phyloP scores from a whole-genome alignment of 768 basidiomycete species.

The Lentinula sp. region DNA sequence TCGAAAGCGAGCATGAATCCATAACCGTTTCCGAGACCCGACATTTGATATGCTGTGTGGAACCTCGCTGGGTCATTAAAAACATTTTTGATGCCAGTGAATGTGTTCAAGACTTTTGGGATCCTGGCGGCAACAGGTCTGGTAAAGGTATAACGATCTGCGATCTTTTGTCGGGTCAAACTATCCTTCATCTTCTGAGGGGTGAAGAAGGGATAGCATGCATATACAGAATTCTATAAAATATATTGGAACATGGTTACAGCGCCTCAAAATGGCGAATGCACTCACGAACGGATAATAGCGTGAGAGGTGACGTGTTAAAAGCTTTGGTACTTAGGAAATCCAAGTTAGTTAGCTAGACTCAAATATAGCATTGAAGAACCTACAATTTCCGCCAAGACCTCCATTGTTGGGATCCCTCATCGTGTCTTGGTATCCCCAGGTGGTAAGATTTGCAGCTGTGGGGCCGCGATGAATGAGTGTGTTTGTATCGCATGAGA shows the following conservation, averaged over 20 bases:
- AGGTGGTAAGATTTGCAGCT: constrained; percentile 72
- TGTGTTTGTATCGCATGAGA: not conserved
- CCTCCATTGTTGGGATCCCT: constrained; percentile 34
- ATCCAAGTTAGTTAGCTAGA: not conserved
- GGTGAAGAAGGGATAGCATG: constrained; percentile 62
- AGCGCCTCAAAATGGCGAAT: not conserved
- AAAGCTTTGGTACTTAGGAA: constrained; percentile 32
- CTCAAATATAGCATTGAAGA: not conserved
- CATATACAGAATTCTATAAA: constrained; percentile 38
- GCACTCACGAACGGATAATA: constrained; percentile 29
- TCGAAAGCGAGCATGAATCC: constrained; percentile 36
- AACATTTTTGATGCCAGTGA: constrained; percentile 26
- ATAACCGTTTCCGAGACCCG: constrained; percentile 22
- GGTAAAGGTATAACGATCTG: constrained; percentile 33
- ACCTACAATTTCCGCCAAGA: constrained; percentile 27
- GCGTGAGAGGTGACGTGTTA: constrained; percentile 37
- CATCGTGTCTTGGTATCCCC: constrained; percentile 60
- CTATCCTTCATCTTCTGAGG: constrained; percentile 36
- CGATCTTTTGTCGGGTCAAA: constrained; percentile 32
- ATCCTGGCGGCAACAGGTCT: constrained; percentile 25
- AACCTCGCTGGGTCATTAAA: constrained; percentile 29
- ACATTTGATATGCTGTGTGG: constrained; percentile 29
- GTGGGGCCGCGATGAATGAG: not conserved
- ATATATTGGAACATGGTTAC: not conserved
- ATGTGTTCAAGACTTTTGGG: constrained; percentile 25